Base-by-base conservation (phyloP, 495 filamentous ascomycete genomes). In the Darksidea phi region DNA sequence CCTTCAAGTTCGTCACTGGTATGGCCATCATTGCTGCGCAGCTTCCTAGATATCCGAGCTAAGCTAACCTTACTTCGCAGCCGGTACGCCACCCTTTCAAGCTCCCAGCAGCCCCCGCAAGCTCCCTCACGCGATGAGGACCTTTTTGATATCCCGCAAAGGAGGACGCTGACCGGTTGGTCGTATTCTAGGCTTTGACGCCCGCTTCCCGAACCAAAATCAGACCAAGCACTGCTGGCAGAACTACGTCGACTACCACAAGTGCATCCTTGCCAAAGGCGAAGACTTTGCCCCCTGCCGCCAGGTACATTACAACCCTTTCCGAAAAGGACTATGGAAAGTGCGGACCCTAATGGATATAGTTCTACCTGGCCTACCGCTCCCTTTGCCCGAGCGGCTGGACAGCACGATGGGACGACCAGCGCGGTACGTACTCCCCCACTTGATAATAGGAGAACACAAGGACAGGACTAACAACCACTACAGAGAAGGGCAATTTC, bases 1-100 rank as follows among this genome's bases (percentile, higher is more conserved):
- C 94, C 77, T 99, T 99, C 88, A 99, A 99, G 87, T 97, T 97
- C 80, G 94, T 97, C 67, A 97, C 94, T 79, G 94, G 93, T 96
- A 86, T 80, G 90, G 70, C 48, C n/a, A 45, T 8, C 46, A 15
- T 32, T 3, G 4, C 28, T 32, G 28, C 28, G 28, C 28, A 53
- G 15, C 48, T 12, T 49, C 25, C 25, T 21, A 24, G 26, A 47
- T n/a, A 41, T 0, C 32, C 59, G 42, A 54, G 25, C 28, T 47
- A 18, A 56, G 61, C 55, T 64, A 67, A 60, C 61, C 32, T 53
- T 17, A 6, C 13, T 26, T 54, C 48, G 45, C 61, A 73, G 69
- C 71, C 52, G 68, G 70, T 74, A 71, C 56, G 73, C 67, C 49
- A 36, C 20, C 20, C 41, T 43, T 13, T 43, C 5, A 43, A 43